phyloP scores from a whole-genome alignment of 1,284 basidiomycete genomes.

The Exobasidium rhododendri region DNA sequence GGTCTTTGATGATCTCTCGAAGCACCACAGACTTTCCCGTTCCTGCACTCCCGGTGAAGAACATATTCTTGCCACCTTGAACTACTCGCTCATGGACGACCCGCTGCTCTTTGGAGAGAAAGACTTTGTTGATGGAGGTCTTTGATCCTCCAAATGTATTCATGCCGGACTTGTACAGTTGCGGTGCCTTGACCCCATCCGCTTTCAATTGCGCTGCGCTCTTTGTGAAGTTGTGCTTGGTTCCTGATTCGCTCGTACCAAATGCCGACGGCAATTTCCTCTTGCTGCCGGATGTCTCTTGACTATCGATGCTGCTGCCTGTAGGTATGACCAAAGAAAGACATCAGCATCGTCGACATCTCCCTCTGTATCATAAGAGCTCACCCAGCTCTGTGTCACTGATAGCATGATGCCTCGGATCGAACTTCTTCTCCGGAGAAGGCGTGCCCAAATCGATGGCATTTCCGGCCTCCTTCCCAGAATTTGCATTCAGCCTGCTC shows the following conservation, averaged over 20 bases:
- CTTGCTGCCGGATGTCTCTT: neutral
- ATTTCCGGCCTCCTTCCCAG: neutral
- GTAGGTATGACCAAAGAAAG: no score
- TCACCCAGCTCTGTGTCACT: neutral
- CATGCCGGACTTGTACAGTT: neutral
- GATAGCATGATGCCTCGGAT: no score
- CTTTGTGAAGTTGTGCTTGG: no score
- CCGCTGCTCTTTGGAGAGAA: conserved; percentile 45
- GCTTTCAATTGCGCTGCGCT: neutral
- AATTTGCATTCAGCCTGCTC: neutral
- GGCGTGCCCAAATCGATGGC: neutral
- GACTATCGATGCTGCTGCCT: neutral
- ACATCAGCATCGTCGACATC: no score
- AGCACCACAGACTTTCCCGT: conserved; percentile 92
- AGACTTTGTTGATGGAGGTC: conserved; percentile 18
- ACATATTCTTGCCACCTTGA: conserved; percentile 65
- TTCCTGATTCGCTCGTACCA: no score
- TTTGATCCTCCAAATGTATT: neutral
- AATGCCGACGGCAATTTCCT: neutral
- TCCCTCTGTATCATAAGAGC: no score
- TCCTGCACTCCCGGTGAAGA: conserved; percentile 92
- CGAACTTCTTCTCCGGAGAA: neutral
- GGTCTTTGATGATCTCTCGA: conserved; percentile 74
- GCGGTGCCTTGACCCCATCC: neutral
- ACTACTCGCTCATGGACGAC: conserved; percentile 46